Percentiles rank a stretch among this genome's conserved stretches.
These are phyloP conservation scores for Zymoseptoria crescenta DNA, from an alignment of 2,329 filamentous ascomycete genomes.

Conservation along the genomic window DNA sequence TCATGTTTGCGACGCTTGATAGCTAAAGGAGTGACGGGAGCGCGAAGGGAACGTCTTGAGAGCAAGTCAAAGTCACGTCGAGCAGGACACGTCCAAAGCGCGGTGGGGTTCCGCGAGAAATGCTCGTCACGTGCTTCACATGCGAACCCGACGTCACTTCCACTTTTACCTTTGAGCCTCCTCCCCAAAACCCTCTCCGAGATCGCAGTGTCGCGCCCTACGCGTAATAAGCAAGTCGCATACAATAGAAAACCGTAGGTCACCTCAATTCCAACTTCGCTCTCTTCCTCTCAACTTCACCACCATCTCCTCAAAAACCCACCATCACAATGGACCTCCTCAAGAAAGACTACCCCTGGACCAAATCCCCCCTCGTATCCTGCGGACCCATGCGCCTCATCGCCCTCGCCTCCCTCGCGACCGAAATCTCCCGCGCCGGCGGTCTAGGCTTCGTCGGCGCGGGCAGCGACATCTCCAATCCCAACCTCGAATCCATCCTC, in stretches of 20 bases:
- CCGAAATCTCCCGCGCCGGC: conserved; percentile 50
- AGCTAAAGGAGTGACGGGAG: background rate
- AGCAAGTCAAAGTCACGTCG: too few species aligned
- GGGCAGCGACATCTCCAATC: conserved; percentile 34
- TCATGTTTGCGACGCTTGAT: conserved; percentile 35
- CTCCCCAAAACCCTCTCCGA: background rate
- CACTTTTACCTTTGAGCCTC: background rate
- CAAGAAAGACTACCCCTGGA: conserved; percentile 50
- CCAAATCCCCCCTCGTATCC: conserved; percentile 48
- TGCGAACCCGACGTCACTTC: background rate
- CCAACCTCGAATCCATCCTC: conserved; percentile 26
- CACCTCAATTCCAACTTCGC: too few species aligned
- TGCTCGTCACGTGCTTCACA: background rate
- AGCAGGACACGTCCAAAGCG: too few species aligned
- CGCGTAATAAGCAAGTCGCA: background rate
- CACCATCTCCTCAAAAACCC: background rate
- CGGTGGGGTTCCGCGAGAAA: background rate
- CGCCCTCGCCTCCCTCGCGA: conserved; percentile 47
- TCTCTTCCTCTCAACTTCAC: background rate
- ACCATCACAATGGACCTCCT: conserved; percentile 13
- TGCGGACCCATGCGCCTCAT: conserved; percentile 64
- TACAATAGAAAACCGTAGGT: too few species aligned
- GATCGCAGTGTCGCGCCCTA: background rate
- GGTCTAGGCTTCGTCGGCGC: conserved; percentile 42
- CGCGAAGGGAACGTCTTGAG: too few species aligned